Evolutionary conservation across 768 basidiomycete species (phyloP).

Genomic region (Royoungia palumana): DNA sequence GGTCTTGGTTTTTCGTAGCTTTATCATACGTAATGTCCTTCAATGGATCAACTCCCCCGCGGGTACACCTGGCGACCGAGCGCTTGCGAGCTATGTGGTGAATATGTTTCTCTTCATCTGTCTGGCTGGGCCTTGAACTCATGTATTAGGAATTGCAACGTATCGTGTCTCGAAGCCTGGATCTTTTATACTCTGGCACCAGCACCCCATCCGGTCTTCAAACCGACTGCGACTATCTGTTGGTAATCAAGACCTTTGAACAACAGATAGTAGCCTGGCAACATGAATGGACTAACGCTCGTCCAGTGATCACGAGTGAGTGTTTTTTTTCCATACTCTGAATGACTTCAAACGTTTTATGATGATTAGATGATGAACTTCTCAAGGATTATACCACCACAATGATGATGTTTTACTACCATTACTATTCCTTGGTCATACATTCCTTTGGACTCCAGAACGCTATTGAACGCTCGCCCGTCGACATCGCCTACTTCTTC

Average conservation of each 20-base stretch:
- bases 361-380: constrained; percentile 24
- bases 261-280: constrained; percentile 64
- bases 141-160: constrained; percentile 73
- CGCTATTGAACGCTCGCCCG: constrained; percentile 73
- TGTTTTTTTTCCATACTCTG: neutral
- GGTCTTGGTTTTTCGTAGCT: constrained; percentile 41
- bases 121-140: neutral
- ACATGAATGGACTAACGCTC: constrained; percentile 46
- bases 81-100: constrained; percentile 76
- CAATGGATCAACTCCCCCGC: constrained; percentile 70
- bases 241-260: constrained; percentile 82
- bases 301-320: constrained; percentile 17
- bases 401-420: constrained; percentile 67
- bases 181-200: constrained; percentile 84
- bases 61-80: constrained; percentile 62
- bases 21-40: constrained; percentile 78
- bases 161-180: constrained; percentile 82
- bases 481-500: constrained; percentile 84
- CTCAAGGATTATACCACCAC: constrained; percentile 25
- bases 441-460: constrained; percentile 97
- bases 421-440: constrained; percentile 83
- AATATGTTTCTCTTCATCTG: constrained; percentile 19
- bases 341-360: constrained; percentile 4
- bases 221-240: constrained; percentile 77
- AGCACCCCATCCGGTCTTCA: constrained; percentile 80